Conservation (phyloP, 768 basidiomycete genomes). For the Lactarius deliciosus region DNA sequence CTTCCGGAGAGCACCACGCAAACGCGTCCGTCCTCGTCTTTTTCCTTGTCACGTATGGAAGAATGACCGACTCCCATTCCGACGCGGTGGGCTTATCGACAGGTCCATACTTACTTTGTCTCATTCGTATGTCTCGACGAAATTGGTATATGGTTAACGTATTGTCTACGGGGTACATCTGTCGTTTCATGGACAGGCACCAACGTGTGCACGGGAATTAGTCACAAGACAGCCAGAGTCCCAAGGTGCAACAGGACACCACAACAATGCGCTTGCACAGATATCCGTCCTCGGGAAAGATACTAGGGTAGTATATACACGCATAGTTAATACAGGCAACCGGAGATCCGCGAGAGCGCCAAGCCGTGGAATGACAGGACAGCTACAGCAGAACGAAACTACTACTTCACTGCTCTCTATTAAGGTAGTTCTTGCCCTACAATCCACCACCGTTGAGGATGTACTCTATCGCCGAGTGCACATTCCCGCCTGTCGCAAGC, state of each 20-base stretch:
- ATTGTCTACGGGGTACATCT: not conserved
- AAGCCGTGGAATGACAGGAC: not conserved
- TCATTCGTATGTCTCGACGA: too few species aligned
- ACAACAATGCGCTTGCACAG: not conserved
- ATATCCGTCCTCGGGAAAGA: not conserved
- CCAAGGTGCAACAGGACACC: not conserved
- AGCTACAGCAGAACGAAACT: not conserved
- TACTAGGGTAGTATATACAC: slow-evolving; percentile 14
- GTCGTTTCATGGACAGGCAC: not conserved
- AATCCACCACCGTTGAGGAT: slow-evolving; percentile 81
- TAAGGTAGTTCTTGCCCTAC: slow-evolving; percentile 33
- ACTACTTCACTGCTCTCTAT: not conserved
- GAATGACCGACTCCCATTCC: not conserved
- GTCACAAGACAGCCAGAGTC: not conserved
- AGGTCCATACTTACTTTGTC: not conserved
- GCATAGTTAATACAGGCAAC: slow-evolving; percentile 16
- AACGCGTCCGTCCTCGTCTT: not conserved
- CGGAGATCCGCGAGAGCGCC: not conserved
- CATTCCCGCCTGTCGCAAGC: slow-evolving; percentile 89
- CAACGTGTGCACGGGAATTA: not conserved
- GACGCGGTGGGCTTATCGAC: not conserved
- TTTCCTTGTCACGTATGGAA: too few species aligned
- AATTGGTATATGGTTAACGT: too few species aligned
- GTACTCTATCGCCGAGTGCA: slow-evolving; percentile 90
- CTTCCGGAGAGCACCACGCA: not conserved